Evolutionary conservation across 2,329 filamentous ascomycete genomes (phyloP).

Genomic region (Oidium heveae): DNA sequence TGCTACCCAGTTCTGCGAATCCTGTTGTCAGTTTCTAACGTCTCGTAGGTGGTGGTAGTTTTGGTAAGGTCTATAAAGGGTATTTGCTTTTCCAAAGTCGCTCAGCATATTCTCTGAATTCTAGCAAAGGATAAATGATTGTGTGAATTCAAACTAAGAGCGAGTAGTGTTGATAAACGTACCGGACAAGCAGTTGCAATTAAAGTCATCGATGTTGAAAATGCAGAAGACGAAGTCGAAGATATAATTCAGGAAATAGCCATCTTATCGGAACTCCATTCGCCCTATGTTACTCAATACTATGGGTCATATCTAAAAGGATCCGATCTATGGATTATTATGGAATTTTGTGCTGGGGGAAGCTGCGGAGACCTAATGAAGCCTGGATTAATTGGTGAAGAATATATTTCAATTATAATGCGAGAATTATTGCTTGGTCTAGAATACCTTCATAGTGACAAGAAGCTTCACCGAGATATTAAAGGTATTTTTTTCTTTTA

Average conservation of each 20-base stretch:
- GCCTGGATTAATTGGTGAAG: conserved; percentile 70
- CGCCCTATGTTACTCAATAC: conserved; percentile 91
- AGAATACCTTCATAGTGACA: conserved; percentile 82
- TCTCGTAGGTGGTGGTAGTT: conserved; percentile 63
- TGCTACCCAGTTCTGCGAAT: too few species aligned
- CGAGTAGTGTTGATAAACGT: conserved; percentile 58
- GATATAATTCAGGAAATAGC: conserved; percentile 98
- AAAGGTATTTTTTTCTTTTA: conserved; percentile 35
- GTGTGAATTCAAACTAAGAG: neutral
- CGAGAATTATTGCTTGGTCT: conserved; percentile 71
- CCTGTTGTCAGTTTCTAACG: too few species aligned
- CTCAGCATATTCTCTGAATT: conserved; percentile 1
- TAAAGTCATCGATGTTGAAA: conserved; percentile 97
- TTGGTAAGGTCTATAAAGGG: conserved; percentile 98
- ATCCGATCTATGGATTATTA: conserved; percentile 94
- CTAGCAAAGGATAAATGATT: neutral
- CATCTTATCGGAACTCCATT: conserved; percentile 86
- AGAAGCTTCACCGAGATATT: conserved; percentile 89
- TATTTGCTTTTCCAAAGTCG: conserved; percentile 17
- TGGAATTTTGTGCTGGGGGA: conserved; percentile 95
- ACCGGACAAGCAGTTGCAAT: conserved; percentile 89
- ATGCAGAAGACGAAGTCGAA: conserved; percentile 95
- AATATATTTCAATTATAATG: conserved; percentile 91
- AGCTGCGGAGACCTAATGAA: conserved; percentile 94
- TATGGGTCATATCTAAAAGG: conserved; percentile 92